A percentile compares a stretch with the other conserved stretches of the same genome.
Evolutionary conservation across 352 stramenopile genomes (phyloP).

Genomic region (Pseudoperonospora humuli): DNA sequence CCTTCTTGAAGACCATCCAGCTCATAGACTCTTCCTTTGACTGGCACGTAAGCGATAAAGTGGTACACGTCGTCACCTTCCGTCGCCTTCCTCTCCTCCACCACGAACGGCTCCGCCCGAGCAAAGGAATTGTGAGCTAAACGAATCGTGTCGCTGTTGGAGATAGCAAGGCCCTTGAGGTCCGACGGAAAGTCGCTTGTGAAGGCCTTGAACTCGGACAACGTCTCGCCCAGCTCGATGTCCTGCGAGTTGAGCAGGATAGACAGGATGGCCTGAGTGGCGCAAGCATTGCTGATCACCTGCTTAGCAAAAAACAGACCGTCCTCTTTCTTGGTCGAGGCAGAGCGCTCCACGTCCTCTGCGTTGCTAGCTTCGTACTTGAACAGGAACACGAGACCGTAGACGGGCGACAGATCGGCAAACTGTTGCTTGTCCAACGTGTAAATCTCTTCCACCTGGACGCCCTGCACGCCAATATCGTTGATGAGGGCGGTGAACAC

Average conservation of each 20-base stretch:
- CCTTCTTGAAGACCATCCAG: slow-evolving; percentile 90
- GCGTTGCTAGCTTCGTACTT: slow-evolving; percentile 82
- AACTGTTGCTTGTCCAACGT: slow-evolving; percentile 86
- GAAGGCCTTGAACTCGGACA: slow-evolving; percentile 77
- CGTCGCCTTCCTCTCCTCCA: slow-evolving; percentile 64
- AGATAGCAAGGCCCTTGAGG: slow-evolving; percentile 80
- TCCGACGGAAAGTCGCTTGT: slow-evolving; percentile 68
- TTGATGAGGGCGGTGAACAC: slow-evolving; percentile 91
- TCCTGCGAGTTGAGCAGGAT: slow-evolving; percentile 90
- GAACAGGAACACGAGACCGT: slow-evolving; percentile 95
- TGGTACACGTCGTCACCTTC: slow-evolving; percentile 94
- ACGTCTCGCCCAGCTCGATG: slow-evolving; percentile 55
- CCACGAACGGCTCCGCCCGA: slow-evolving; percentile 70
- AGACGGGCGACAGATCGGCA: slow-evolving; percentile 59
- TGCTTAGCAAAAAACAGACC: slow-evolving; percentile 94
- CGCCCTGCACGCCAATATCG: slow-evolving; percentile 87
- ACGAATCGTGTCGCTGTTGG: slow-evolving; percentile 82
- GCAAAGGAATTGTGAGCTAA: slow-evolving; percentile 80
- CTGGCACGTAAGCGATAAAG: slow-evolving; percentile 94
- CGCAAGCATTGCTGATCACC: slow-evolving; percentile 95
- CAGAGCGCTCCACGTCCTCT: slow-evolving; percentile 16
- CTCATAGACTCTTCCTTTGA: slow-evolving; percentile 90
- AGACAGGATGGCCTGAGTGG: slow-evolving; percentile 94
- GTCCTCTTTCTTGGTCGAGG: slow-evolving; percentile 29
- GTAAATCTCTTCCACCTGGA: slow-evolving; percentile 93